These are phyloP conservation scores for Spathaspora boniae DNA, from an alignment of 805 yeast genomes.

Conservation along the genomic window DNA sequence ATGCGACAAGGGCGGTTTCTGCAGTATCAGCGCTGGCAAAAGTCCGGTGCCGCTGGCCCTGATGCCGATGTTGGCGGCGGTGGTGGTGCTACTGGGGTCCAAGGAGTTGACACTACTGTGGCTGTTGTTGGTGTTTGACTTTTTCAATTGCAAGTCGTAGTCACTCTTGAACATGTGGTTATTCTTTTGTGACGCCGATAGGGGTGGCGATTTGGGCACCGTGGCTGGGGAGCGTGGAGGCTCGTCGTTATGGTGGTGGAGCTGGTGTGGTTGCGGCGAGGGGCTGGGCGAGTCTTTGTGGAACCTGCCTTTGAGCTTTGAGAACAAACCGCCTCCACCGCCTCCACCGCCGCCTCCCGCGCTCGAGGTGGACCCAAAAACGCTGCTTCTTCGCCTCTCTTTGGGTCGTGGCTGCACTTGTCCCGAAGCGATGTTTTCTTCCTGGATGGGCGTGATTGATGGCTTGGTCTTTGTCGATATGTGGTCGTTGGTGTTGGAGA, in stretches of 20 bases:
- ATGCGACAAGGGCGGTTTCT: constrained; percentile 4
- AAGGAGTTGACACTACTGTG: not conserved
- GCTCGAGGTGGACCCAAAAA: constrained; percentile 14
- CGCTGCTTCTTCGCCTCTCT: constrained; percentile 13
- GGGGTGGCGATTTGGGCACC: too few species aligned
- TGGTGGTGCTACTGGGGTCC: not conserved
- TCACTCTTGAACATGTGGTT: constrained; percentile 5
- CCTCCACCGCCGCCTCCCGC: constrained; percentile 11
- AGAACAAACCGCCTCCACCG: constrained; percentile 24
- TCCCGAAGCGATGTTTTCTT: constrained; percentile 9
- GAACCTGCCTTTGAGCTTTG: constrained; percentile 35
- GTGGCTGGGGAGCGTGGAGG: constrained; percentile 9
- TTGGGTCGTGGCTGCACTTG: not conserved
- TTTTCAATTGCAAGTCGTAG: constrained; percentile 5
- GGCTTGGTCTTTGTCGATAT: constrained; percentile 31
- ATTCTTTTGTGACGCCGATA: not conserved
- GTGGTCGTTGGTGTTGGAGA: constrained; percentile 32
- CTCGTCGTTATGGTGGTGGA: constrained; percentile 1
- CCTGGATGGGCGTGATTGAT: constrained; percentile 23
- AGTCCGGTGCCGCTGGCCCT: not conserved
- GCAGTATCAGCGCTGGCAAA: not conserved
- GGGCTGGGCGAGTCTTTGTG: constrained; percentile 11
- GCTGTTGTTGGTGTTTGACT: not conserved
- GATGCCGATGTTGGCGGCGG: not conserved
- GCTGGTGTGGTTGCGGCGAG: not conserved